These are phyloP conservation scores for Crithidia sp. DNA, from an alignment of 208 protist genomes.

Conservation along the genomic window DNA sequence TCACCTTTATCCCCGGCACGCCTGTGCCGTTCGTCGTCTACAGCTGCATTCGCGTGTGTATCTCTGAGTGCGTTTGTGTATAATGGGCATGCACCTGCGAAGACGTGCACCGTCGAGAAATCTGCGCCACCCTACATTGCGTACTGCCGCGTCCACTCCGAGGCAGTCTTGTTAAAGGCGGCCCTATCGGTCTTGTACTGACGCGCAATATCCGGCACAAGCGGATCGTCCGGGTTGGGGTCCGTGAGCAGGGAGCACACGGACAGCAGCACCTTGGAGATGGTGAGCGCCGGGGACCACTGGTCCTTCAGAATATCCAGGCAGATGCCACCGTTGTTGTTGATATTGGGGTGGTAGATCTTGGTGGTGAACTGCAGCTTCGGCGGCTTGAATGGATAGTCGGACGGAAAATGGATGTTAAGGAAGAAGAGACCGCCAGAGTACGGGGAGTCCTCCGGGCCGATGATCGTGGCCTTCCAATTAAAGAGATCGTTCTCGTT, in stretches of 20 bases:
- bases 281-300: conserved; percentile 97
- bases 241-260: conserved; percentile 99
- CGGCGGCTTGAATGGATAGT: conserved; percentile 97
- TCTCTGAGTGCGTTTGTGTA: no score
- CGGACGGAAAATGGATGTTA: conserved; percentile 98
- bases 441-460: conserved; percentile 97
- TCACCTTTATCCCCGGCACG: no score
- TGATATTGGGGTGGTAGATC: conserved; percentile 98
- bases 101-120: not conserved
- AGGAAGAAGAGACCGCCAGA: conserved; percentile 98
- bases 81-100: no score
- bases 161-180: conserved; percentile 93
- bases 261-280: conserved; percentile 98
- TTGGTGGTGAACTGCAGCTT: conserved; percentile 95
- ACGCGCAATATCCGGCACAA: conserved; percentile 98
- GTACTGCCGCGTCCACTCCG: conserved; percentile 92
- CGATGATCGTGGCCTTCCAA: conserved; percentile 97
- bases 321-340: conserved; percentile 97
- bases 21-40: no score
- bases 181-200: conserved; percentile 95
- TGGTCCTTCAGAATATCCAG: conserved; percentile 98
- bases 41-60: no score
- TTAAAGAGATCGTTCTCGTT: conserved; percentile 96
- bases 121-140: conserved; percentile 42
- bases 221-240: conserved; percentile 99